Conservation (phyloP, 225 moss, liverwort and hornwort species). For the Bryoerythrophyllum caledonicum region DNA sequence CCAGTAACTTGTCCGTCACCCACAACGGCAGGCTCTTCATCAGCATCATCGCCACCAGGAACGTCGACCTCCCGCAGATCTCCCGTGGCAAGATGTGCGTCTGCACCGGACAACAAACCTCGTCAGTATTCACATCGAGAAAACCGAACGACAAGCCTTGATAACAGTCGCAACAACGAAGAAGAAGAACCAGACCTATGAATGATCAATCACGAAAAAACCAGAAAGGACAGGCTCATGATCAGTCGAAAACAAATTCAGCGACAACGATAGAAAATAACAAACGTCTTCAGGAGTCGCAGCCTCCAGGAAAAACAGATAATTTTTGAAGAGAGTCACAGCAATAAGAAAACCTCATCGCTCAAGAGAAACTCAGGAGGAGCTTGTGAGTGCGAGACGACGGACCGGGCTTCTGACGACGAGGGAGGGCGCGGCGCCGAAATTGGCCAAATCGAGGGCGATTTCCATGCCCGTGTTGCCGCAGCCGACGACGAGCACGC, state of each 20-base stretch:
- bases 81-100: slow-evolving; percentile 87
- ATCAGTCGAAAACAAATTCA: too few species aligned
- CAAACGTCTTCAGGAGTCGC: too few species aligned
- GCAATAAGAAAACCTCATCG: too few species aligned
- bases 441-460: slow-evolving; percentile 85
- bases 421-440: slow-evolving; percentile 62
- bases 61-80: slow-evolving; percentile 79
- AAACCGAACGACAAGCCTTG: neutral
- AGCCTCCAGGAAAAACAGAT: too few species aligned
- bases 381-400: neutral
- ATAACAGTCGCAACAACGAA: too few species aligned
- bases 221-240: too few species aligned
- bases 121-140: neutral
- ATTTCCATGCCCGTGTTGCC: slow-evolving; percentile 98
- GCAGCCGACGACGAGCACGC: slow-evolving; percentile 80
- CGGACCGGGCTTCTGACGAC: slow-evolving; percentile 78
- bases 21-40: slow-evolving; percentile 75
- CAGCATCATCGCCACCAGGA: slow-evolving; percentile 68
- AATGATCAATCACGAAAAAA: too few species aligned
- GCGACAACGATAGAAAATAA: too few species aligned
- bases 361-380: neutral
- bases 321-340: too few species aligned
- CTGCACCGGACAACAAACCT: slow-evolving; percentile 30
- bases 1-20: slow-evolving; percentile 76
- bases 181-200: too few species aligned